These are phyloP conservation scores for Saccharomyces pastorianus DNA, from an alignment of 1,139 yeast species.

Conservation along the genomic window DNA sequence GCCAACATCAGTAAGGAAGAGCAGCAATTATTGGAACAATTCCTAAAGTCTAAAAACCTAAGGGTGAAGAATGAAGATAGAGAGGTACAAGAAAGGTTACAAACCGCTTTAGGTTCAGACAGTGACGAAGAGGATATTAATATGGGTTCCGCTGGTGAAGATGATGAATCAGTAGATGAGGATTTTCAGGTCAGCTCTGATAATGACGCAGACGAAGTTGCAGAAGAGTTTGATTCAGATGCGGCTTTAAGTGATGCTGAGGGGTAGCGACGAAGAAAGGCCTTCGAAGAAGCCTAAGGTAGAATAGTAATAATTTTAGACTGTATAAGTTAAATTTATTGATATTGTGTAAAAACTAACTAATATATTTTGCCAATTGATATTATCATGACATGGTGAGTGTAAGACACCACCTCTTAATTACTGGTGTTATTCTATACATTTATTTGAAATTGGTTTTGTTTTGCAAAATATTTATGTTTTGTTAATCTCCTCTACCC, in stretches of 20 bases:
- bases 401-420: background rate
- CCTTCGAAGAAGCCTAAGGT: conserved; percentile 31
- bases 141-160: conserved; percentile 71
- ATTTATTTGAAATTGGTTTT: background rate
- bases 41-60: conserved; percentile 68
- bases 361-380: background rate
- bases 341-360: background rate
- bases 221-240: conserved; percentile 83
- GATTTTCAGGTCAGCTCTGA: conserved; percentile 58
- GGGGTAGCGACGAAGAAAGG: conserved; percentile 35
- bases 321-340: conserved; percentile 1
- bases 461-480: background rate
- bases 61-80: conserved; percentile 83
- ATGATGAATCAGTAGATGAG: conserved; percentile 60
- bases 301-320: conserved; percentile 13
- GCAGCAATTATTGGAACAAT: conserved; percentile 69
- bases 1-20: conserved; percentile 89
- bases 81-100: conserved; percentile 73
- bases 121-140: conserved; percentile 58
- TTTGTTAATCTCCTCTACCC: background rate
- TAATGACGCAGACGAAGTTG: conserved; percentile 53
- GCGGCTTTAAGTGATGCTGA: conserved; percentile 42
- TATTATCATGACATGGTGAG: background rate
- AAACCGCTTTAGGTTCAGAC: conserved; percentile 65
- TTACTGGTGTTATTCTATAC: background rate